A percentile compares a stretch with the other conserved stretches of the same genome.
phyloP scores from a whole-genome alignment of 2,329 filamentous ascomycete genomes.

The Dactylellina leptospora region DNA sequence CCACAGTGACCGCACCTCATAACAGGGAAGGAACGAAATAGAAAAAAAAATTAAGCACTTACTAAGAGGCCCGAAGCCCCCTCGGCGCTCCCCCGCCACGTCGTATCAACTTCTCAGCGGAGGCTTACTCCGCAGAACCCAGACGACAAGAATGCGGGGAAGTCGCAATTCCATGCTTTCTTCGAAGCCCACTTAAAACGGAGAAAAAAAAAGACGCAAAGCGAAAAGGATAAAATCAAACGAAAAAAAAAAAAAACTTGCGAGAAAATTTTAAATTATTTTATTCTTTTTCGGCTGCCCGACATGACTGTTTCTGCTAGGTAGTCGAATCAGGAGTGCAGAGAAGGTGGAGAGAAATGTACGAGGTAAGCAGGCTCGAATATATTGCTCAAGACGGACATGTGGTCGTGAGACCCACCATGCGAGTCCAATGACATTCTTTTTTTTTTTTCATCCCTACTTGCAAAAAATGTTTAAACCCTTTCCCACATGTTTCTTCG shows the following conservation, averaged over 20 bases:
- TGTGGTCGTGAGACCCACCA: slow-evolving; percentile 53
- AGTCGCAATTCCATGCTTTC: slow-evolving; percentile 46
- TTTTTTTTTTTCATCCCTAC: slow-evolving; percentile 9
- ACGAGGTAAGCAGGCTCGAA: slow-evolving; percentile 40
- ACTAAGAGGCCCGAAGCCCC: too few relatives aligned
- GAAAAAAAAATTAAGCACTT: too few relatives aligned
- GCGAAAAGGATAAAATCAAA: slow-evolving; percentile 8
- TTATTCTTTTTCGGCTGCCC: slow-evolving; percentile 41
- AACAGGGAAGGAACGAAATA: slow-evolving; percentile 3
- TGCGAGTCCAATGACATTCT: slow-evolving; percentile 11
- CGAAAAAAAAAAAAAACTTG: slow-evolving; percentile 24
- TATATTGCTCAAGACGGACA: slow-evolving; percentile 52
- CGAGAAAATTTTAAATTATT: slow-evolving; percentile 30
- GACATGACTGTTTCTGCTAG: slow-evolving; percentile 9
- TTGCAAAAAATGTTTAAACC: slow-evolving; percentile 2
- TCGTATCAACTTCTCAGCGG: slow-evolving; percentile 14
- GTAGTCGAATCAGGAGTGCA: slow-evolving; percentile 53
- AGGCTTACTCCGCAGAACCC: slow-evolving; percentile 26
- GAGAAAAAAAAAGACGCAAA: slow-evolving; percentile 40
- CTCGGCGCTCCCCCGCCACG: not conserved
- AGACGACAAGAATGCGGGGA: slow-evolving; percentile 33
- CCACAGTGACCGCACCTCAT: too few relatives aligned
- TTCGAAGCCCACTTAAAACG: slow-evolving; percentile 16
- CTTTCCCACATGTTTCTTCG: not conserved
- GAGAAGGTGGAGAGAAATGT: slow-evolving; percentile 48